Percentiles rank a stretch among this genome's conserved stretches.
phyloP scores from a whole-genome alignment of 805 yeast genomes.

The Ogataea chonburiensis region DNA sequence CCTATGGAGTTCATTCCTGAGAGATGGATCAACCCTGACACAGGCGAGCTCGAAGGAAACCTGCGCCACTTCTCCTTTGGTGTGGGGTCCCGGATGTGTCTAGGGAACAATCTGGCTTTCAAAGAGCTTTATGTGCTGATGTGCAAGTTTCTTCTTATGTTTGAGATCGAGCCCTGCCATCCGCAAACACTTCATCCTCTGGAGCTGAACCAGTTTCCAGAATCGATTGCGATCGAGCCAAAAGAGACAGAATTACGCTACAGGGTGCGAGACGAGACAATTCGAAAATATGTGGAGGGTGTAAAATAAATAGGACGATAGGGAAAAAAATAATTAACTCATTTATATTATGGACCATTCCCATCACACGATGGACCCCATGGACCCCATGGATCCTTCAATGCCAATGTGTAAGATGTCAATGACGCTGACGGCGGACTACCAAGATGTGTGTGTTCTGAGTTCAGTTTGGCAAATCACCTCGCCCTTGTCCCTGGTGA shows the following conservation, averaged over 20 bases:
- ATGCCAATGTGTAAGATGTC: conserved; percentile 34
- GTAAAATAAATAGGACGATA: conserved; percentile 14
- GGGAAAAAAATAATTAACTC: conserved; percentile 12
- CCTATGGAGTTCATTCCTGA: conserved; percentile 53
- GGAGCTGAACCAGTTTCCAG: conserved; percentile 48
- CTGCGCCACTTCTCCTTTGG: conserved; percentile 59
- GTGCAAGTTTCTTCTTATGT: conserved; percentile 51
- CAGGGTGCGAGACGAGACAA: conserved; percentile 28
- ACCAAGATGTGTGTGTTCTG: conserved; percentile 43
- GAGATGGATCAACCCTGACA: conserved; percentile 42
- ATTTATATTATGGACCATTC: conserved; percentile 16
- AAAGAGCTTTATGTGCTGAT: conserved; percentile 62
- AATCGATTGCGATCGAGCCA: conserved; percentile 66
- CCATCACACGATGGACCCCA: conserved; percentile 19
- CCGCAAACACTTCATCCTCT: conserved; percentile 45
- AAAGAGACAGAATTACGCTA: conserved; percentile 38
- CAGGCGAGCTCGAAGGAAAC: conserved; percentile 18
- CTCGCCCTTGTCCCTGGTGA: conserved; percentile 33
- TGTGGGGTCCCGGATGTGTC: conserved; percentile 69
- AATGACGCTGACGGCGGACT: conserved; percentile 45
- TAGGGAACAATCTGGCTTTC: conserved; percentile 63
- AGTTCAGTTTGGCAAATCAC: conserved; percentile 41
- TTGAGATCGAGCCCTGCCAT: conserved; percentile 37
- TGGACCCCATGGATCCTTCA: conserved; percentile 15
- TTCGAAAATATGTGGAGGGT: conserved; percentile 5